A percentile compares a stretch with the other conserved stretches of the same genome.
phyloP scores from a whole-genome alignment of 148 eudicot species.

The Rhododendron molle region DNA sequence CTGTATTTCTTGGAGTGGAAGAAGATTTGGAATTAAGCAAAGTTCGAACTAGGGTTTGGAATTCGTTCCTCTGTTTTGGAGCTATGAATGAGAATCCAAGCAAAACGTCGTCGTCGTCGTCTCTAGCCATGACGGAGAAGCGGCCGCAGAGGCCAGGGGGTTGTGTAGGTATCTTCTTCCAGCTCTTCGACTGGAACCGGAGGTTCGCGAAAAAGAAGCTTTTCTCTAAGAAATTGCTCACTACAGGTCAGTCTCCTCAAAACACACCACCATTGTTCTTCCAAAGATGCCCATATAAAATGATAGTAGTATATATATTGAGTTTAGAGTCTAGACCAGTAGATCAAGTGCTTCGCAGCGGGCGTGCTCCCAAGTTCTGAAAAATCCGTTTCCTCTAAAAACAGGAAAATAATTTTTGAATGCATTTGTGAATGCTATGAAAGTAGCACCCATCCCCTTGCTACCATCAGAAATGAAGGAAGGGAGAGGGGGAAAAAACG shows the following conservation, averaged over 20 bases:
- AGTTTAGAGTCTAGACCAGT: too few relatives aligned
- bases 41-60: constrained; percentile 9
- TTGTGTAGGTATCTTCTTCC: constrained; percentile 87
- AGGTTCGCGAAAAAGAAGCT: constrained; percentile 86
- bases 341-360: too few relatives aligned
- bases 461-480: too few relatives aligned
- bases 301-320: too few relatives aligned
- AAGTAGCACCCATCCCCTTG: too few relatives aligned
- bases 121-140: constrained; percentile 67
- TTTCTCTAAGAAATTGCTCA: constrained; percentile 74
- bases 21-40: not conserved
- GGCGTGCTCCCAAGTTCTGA: too few relatives aligned
- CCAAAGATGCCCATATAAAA: not conserved
- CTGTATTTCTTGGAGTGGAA: too few relatives aligned
- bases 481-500: too few relatives aligned
- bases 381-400: too few relatives aligned
- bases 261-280: not conserved
- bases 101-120: constrained; percentile 40
- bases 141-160: constrained; percentile 68
- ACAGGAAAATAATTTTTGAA: too few relatives aligned
- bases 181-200: constrained; percentile 93
- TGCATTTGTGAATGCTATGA: too few relatives aligned
- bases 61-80: not conserved
- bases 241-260: constrained; percentile 49
- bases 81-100: constrained; percentile 29